These are phyloP conservation scores for Imleria badia DNA, from an alignment of 768 basidiomycete genomes.

Conservation along the genomic window DNA sequence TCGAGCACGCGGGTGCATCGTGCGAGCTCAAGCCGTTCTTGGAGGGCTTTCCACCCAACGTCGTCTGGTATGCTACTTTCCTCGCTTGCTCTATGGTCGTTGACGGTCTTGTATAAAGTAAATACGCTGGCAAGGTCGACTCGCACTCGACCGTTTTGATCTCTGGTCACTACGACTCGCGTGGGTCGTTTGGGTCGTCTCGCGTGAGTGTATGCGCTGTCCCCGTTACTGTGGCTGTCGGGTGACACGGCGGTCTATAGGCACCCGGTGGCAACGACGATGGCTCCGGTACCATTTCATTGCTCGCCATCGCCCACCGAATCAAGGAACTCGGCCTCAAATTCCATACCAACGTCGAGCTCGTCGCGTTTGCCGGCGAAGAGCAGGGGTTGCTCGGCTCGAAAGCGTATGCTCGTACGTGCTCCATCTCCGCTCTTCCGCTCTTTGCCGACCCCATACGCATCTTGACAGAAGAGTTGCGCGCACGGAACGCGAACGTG, in stretches of 20 bases:
- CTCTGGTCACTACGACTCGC: slow-evolving; percentile 88
- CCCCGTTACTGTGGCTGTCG: not conserved
- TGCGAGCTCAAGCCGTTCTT: slow-evolving; percentile 71
- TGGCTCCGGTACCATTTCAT: slow-evolving; percentile 61
- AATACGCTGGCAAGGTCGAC: slow-evolving; percentile 48
- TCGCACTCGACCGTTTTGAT: slow-evolving; percentile 66
- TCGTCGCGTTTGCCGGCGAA: slow-evolving; percentile 86
- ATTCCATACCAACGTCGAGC: slow-evolving; percentile 76
- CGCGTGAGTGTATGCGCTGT: slow-evolving; percentile 26
- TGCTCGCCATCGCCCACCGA: slow-evolving; percentile 79
- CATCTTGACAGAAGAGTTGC: slow-evolving; percentile 50
- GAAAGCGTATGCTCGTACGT: slow-evolving; percentile 74
- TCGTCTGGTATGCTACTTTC: slow-evolving; percentile 61
- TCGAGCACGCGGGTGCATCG: slow-evolving; percentile 73
- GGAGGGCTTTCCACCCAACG: slow-evolving; percentile 78
- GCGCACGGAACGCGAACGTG: slow-evolving; percentile 58
- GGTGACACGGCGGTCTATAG: slow-evolving; percentile 8
- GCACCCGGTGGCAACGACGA: slow-evolving; percentile 61
- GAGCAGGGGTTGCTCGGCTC: slow-evolving; percentile 88
- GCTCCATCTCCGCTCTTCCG: not conserved
- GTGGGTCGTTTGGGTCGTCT: slow-evolving; percentile 84
- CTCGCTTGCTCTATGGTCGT: slow-evolving; percentile 8
- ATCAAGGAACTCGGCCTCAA: slow-evolving; percentile 64
- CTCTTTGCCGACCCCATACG: not conserved
- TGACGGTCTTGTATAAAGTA: slow-evolving; percentile 30